Evolutionary conservation across 805 yeast genomes (phyloP).

Genomic region (Monosporozyma solicola): DNA sequence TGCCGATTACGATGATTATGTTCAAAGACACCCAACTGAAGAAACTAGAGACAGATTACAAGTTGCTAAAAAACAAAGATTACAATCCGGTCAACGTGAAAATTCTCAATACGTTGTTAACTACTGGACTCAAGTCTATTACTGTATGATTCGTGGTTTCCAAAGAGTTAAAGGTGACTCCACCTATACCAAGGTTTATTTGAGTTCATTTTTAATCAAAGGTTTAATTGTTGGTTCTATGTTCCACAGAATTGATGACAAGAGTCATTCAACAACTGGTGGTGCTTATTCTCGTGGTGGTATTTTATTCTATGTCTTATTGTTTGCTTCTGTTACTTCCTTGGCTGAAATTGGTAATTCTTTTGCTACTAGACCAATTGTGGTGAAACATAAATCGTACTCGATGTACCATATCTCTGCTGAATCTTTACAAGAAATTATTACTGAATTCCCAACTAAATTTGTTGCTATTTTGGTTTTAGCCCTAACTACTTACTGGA

Average conservation of each 20-base stretch:
- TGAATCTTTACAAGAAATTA: constrained; percentile 48
- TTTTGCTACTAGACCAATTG: constrained; percentile 53
- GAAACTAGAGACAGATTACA: constrained; percentile 34
- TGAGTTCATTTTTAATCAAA: constrained; percentile 46
- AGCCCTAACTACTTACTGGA: constrained; percentile 42
- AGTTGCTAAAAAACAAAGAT: constrained; percentile 35
- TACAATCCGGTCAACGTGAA: constrained; percentile 32
- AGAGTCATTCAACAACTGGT: constrained; percentile 34
- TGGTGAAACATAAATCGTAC: constrained; percentile 55
- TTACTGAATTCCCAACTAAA: constrained; percentile 51
- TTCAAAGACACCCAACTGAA: constrained; percentile 35
- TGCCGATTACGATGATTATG: constrained; percentile 33
- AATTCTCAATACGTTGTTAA: constrained; percentile 37
- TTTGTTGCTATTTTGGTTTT: constrained; percentile 41
- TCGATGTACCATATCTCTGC: constrained; percentile 58
- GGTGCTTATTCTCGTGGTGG: constrained; percentile 61
- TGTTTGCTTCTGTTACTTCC: constrained; percentile 52
- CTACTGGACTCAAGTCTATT: constrained; percentile 41
- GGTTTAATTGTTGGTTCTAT: constrained; percentile 54
- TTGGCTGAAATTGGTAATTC: constrained; percentile 53
- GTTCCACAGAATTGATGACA: constrained; percentile 40
- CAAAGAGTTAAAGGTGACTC: constrained; percentile 49
- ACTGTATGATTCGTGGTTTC: constrained; percentile 46
- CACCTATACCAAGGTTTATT: constrained; percentile 42
- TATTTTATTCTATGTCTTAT: constrained; percentile 48